phyloP scores from a whole-genome alignment of 768 basidiomycete species.

The Chlorophyllum brunneum region DNA sequence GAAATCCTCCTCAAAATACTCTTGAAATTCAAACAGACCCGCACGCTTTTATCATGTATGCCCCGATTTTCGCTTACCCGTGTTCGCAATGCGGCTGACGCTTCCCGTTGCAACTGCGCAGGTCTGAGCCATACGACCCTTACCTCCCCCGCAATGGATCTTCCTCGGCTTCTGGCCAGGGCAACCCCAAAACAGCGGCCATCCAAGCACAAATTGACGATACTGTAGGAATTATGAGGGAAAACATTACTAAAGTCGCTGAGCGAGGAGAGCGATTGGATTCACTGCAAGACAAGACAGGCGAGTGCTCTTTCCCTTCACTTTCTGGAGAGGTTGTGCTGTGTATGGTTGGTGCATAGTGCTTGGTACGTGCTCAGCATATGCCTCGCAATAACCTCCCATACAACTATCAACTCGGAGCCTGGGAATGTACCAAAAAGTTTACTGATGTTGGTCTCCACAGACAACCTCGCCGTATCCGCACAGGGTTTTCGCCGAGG shows the following conservation, averaged over 20 bases:
- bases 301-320: conserved; percentile 43
- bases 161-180: conserved; percentile 43
- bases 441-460: conserved; percentile 2
- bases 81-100: neutral
- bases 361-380: too few relatives aligned
- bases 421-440: too few relatives aligned
- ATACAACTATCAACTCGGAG: neutral
- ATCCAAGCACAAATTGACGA: conserved; percentile 98
- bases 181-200: conserved; percentile 85
- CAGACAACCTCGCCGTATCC: conserved; percentile 95
- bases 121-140: conserved; percentile 99
- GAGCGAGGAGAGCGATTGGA: conserved; percentile 94
- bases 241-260: conserved; percentile 94
- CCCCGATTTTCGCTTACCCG: conserved; percentile 15
- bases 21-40: conserved; percentile 20
- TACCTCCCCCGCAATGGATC: conserved; percentile 87
- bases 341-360: neutral
- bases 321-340: neutral
- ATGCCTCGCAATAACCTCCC: too few relatives aligned
- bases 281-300: conserved; percentile 96
- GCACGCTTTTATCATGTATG: conserved; percentile 36
- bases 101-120: conserved; percentile 25
- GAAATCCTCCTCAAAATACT: neutral
- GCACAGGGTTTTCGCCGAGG: conserved; percentile 99
- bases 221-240: conserved; percentile 96